Evolutionary conservation across 2,329 filamentous ascomycete species (phyloP).

Genomic region (Cladosporium sp.): DNA sequence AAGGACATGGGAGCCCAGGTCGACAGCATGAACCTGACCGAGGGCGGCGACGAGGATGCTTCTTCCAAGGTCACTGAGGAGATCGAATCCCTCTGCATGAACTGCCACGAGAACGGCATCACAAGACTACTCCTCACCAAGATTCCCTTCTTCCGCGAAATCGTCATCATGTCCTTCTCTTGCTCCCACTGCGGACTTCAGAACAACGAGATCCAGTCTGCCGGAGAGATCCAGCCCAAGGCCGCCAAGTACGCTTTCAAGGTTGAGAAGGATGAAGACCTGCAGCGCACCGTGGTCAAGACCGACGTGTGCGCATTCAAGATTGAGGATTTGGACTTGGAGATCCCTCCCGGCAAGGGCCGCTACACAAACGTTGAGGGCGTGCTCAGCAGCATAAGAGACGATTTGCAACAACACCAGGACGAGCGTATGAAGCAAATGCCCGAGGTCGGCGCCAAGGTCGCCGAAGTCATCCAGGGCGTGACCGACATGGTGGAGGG

Average conservation of each 20-base stretch:
- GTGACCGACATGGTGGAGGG: slow-evolving; percentile 74
- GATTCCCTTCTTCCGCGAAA: slow-evolving; percentile 96
- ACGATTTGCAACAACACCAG: slow-evolving; percentile 79
- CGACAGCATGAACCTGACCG: slow-evolving; percentile 33
- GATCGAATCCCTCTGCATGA: slow-evolving; percentile 53
- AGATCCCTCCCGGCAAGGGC: slow-evolving; percentile 85
- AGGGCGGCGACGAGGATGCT: slow-evolving; percentile 34
- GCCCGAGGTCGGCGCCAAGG: slow-evolving; percentile 73
- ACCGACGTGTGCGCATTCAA: slow-evolving; percentile 82
- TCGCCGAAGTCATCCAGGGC: slow-evolving; percentile 70
- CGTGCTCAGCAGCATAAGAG: slow-evolving; percentile 70
- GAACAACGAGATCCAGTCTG: slow-evolving; percentile 92
- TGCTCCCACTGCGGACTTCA: slow-evolving; percentile 86
- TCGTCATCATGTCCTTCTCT: slow-evolving; percentile 94
- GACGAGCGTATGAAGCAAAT: slow-evolving; percentile 71
- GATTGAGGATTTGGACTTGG: slow-evolving; percentile 86
- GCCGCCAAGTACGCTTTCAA: slow-evolving; percentile 81
- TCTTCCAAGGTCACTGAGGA: slow-evolving; percentile 49
- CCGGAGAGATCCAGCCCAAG: slow-evolving; percentile 85
- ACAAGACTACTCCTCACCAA: slow-evolving; percentile 84
- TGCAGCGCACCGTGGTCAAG: slow-evolving; percentile 86
- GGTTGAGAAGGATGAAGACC: slow-evolving; percentile 67
- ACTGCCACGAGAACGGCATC: slow-evolving; percentile 58
- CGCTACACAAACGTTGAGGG: slow-evolving; percentile 94
- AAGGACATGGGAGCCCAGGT: slow-evolving; percentile 50